Evolutionary conservation across 352 stramenopile genomes (phyloP), one percentile per base, ranked within the genome.

Genomic region (Plasmopara muralis): DNA sequence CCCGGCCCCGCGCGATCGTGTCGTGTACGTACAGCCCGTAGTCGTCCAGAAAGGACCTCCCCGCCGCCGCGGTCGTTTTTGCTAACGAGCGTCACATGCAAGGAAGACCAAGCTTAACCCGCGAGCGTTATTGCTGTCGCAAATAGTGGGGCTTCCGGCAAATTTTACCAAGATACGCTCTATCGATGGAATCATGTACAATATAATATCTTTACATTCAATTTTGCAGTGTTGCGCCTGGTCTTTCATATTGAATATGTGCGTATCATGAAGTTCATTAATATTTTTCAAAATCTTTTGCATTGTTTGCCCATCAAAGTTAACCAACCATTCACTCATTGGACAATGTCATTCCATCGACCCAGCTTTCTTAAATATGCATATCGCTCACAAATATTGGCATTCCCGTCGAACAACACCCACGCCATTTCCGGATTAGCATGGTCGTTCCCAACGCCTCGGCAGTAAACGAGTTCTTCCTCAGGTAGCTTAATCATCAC

Each of bases 11-110:
- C 45, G 43, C 6, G 64, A 51, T 14, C 53, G 43, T 34, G 56
- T 64, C 16, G 55, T 74, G 33, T 74, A 74, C 33, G 66, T 76
- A 33, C 60, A 74, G 33, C 66, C 66, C 6, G 66, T 76, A 2
- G 52, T 62, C 15, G 64, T 76, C 29, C 51, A 61, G 10, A 28
- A 55, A 39, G 53, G 57, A 14, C 46, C 49, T 15, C 53, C 56
- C 6, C 50, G 37, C 34, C 50, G 53, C 18, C 50, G 56, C 38
- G 48, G 48, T 28, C 42, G 52, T 18, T 18, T 18, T 16, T 60
- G 58, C 18, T 57, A 59, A 44, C 18, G 7, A 30, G 16, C 31
- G 31, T 12, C 31, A 35, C 31, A 35, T 35, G 31, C 31, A 35
- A 35, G 10, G 31, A 35, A 35, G 31, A 12, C 31, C 31, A 9